Evolutionary conservation across 2,329 filamentous ascomycete genomes (phyloP), one percentile per base, ranked within the genome.

Genomic region (Talaromyces sp.): DNA sequence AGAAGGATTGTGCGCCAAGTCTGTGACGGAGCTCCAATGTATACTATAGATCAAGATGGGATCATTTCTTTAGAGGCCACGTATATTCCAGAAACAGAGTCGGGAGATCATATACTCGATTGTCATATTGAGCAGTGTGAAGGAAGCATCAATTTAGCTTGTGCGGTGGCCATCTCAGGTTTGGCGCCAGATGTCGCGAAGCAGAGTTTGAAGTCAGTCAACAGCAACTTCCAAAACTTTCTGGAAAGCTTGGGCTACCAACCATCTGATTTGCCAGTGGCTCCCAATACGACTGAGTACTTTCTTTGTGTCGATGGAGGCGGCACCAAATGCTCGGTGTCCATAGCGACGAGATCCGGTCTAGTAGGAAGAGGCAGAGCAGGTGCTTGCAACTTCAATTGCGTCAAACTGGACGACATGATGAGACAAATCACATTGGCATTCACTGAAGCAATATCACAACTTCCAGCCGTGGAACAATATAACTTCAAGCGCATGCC

Each of bases 241-340:
- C 2, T 57, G 8, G n/a, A 57, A 3, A 39, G 1, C 27, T 19
- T 57, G n/a, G 8, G 11, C 10, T 9, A 2, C 24, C 19, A 9
- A 47, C n/a, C 19, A 2, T 3, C n/a, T 24, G 19, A 10, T 2
- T 10, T 3, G 2, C 11, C n/a, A 10, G 19, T 3, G 9, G n/a
- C 11, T 24, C 19, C 43, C 22, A 8, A 4, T 2, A 5, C 4
- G 3, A 22, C 6, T 24, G n/a, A 47, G 11, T 47, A 24, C 9
- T 35, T 47, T 60, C 22, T 60, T 47, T 31, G 24, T 10, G 57
- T 60, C 14, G 57, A 60, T 60, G 57, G 57, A n/a, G 57, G 57
- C 13, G 57, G 57, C 13, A 60, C 57, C 19, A 60, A 60, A 60
- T 60, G 57, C 37, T n/a, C 39, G 7, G 57, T 60, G 16, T 60